A percentile compares a stretch with the other conserved stretches of the same genome.
These are phyloP conservation scores for Allomyces macrogynus DNA, from an alignment of 192 early-diverging fungal genomes.

Conservation along the genomic window DNA sequence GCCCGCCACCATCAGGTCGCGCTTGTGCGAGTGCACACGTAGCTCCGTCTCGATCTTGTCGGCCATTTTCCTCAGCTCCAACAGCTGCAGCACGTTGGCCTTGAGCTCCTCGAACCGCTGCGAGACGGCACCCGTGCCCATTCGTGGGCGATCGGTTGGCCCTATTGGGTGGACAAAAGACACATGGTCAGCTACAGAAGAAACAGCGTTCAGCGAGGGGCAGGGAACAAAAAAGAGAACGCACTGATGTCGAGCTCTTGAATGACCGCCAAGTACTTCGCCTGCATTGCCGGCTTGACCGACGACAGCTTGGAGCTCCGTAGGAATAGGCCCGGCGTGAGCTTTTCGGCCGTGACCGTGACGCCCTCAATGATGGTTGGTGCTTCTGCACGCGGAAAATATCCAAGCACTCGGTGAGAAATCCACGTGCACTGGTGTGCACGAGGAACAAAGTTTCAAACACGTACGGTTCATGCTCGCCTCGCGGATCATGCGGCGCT, in stretches of 20 bases:
- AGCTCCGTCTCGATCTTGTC: constrained; percentile 66
- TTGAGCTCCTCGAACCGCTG: constrained; percentile 59
- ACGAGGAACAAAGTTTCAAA: too few relatives aligned
- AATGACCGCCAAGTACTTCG: constrained; percentile 27
- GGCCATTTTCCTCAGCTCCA: constrained; percentile 62
- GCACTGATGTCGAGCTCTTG: constrained; percentile 34
- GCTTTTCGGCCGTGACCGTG: constrained; percentile 24
- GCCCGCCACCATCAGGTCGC: too few relatives aligned
- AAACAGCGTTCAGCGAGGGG: neutral
- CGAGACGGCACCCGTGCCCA: constrained; percentile 65
- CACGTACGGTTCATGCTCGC: too few relatives aligned
- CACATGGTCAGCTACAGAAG: too few relatives aligned
- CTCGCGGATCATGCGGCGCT: too few relatives aligned
- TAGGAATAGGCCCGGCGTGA: constrained; percentile 39
- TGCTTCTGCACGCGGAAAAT: too few relatives aligned
- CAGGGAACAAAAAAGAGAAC: neutral
- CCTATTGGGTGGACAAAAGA: too few relatives aligned
- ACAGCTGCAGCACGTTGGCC: constrained; percentile 44
- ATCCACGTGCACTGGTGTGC: neutral
- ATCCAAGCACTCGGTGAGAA: too few relatives aligned
- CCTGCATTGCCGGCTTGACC: constrained; percentile 25
- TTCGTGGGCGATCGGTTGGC: constrained; percentile 39
- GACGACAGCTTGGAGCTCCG: constrained; percentile 35
- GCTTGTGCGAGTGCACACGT: constrained; percentile 11
- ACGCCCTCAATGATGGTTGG: too few relatives aligned